Base-by-base conservation (phyloP, 192 early-diverging fungal species). In the Podila clonocystis region DNA sequence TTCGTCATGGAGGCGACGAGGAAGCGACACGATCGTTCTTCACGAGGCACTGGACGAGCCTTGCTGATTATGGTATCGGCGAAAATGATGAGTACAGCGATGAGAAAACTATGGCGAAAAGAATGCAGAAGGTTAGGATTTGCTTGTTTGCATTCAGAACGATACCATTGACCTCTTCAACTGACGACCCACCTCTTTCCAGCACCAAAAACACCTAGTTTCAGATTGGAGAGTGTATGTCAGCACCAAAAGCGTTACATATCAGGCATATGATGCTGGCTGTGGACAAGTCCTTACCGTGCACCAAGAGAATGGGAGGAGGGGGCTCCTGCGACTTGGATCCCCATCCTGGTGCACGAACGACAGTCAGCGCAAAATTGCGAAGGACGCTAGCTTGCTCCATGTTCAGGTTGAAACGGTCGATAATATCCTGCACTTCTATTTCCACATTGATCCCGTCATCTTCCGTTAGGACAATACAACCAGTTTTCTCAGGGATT, bases 1-100 rank as follows among this genome's bases (percentile, higher is more conserved):
- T 94, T 94, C 69, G 93, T 94, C 87, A 93, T 91, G 9, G 91
- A 94, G 3, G 90, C 72, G 4, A 94, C 77, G 31, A 94, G 62
- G 15, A 93, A 86, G 29, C 86, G 84, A 38, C 85, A 91, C 3
- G 86, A 82, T 30, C 69, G 31, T 33, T 73, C 57, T 29, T 66
- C 55, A 19, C 58, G 67, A 28, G 57, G 29, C 12, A 66, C 34
- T 31, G 67, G 70, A 4, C 70, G 71, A 0, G 77, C 70, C 13
- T 87, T 86, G 38, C 72, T 74, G 11, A 89, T 80, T 26, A 94
- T 83, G 2, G 67, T 77, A 58, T 91, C 85, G 15, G 91, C 72
- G 24, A 91, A 91, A 0, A 91, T 82, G 49, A 90, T 85, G 49
- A 92, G 66, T 2, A 90, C 91, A 6, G 88, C 89, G 22, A 91